Base-by-base conservation (phyloP, 345 rosid species). In the Lepidium didymum region DNA sequence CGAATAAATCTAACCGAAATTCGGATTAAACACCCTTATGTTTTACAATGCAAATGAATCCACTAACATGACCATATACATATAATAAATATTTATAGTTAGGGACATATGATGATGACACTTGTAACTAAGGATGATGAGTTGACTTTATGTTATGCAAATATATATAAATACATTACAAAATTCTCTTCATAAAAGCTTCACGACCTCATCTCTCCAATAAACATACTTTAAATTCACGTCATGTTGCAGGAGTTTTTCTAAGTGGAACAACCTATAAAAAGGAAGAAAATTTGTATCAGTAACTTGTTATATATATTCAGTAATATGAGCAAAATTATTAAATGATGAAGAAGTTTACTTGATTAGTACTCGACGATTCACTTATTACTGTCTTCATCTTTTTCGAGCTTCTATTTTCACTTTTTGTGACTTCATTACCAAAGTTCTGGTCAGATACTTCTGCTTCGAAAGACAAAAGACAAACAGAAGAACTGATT, bases 391-490 rank as follows among this genome's bases (percentile, higher is more conserved):
- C 46, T 7, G 45, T 69, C 75, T 75, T 75, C 70, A 62, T 69
- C 70, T 75, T 75, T 65, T 75, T 68, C 5, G 70, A 75, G 60
- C 70, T 62, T 41, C 58, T 70, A 36, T 71, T 77, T 72, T 65
- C 81, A 10, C 58, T 75, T 77, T 78, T 57, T 9, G 67, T 53
- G 46, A 74, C 86, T 69, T 86, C 90, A 33, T 87, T 87, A 7
- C 73, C 81, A 68, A 93, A 93, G 80, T 93, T 93, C 82, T 93
- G 98, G 74, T 84, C 98, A 0, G 96, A 84, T 62, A 80, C 82
- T 80, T 19, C 21, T 19, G 21, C 21, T 19, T 19, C 21, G 21
- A 19, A 19, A 19, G 21, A 19, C 21, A 19, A 59, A n/a, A 21
- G n/a, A 10, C 49, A 50, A 66, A 3, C 10, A 42, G 4, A 5